Percentiles rank a stretch among this genome's conserved stretches.
phyloP scores from a whole-genome alignment of 2,329 filamentous ascomycete species.

The Elsinoe australis region DNA sequence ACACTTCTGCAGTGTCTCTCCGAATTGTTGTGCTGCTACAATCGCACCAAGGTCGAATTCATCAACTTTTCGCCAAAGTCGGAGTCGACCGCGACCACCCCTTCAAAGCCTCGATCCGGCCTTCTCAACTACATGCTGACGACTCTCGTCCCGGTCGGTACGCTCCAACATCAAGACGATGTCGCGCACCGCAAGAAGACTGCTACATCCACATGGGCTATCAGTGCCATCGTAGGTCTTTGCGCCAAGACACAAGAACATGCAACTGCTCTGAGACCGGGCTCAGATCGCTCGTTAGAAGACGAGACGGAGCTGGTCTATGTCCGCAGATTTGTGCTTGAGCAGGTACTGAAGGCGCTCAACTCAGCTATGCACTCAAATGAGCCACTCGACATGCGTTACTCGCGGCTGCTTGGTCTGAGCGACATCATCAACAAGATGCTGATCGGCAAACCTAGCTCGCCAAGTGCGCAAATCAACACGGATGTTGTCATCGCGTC shows the following conservation, averaged over 20 bases:
- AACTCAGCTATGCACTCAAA: slow-evolving; percentile 74
- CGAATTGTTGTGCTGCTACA: slow-evolving; percentile 86
- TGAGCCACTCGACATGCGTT: slow-evolving; percentile 76
- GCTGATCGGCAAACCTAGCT: slow-evolving; percentile 69
- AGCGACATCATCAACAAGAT: slow-evolving; percentile 90
- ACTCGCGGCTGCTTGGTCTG: slow-evolving; percentile 76
- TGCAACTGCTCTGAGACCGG: slow-evolving; percentile 42
- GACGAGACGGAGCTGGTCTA: slow-evolving; percentile 80
- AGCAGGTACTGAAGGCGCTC: slow-evolving; percentile 85
- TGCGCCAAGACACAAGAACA: slow-evolving; percentile 82
- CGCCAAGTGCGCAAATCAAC: slow-evolving; percentile 33
- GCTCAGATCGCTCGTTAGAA: slow-evolving; percentile 55
- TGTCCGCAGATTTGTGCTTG: slow-evolving; percentile 88
- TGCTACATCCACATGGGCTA: slow-evolving; percentile 77
- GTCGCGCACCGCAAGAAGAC: slow-evolving; percentile 73
- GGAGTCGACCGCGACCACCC: slow-evolving; percentile 73
- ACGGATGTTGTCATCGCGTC: slow-evolving; percentile 38
- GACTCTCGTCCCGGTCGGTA: slow-evolving; percentile 61
- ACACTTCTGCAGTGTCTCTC: slow-evolving; percentile 88
- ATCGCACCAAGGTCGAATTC: slow-evolving; percentile 92
- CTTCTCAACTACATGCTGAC: slow-evolving; percentile 91
- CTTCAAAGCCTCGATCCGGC: slow-evolving; percentile 86
- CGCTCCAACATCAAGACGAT: slow-evolving; percentile 63
- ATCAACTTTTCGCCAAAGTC: slow-evolving; percentile 97
- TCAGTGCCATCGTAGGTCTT: slow-evolving; percentile 76